phyloP scores from a whole-genome alignment of 805 yeast species.

The Schizosaccharomyces cryophilus region DNA sequence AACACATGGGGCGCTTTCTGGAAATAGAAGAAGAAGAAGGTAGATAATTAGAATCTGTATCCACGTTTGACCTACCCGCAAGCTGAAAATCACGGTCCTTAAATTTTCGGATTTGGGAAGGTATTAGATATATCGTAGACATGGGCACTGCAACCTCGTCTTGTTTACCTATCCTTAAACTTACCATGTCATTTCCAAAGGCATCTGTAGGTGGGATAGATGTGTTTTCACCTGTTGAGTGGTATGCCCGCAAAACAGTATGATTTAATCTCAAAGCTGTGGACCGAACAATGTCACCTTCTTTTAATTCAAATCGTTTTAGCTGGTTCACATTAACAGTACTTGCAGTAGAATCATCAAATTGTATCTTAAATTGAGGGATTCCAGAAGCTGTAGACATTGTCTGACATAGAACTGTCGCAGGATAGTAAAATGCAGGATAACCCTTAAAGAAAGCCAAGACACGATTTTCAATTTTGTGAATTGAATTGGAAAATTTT shows the following conservation, averaged over 20 bases:
- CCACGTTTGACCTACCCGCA: no score
- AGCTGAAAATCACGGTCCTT: neutral
- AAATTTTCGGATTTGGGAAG: neutral
- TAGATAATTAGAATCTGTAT: no score
- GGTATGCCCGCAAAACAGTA: neutral
- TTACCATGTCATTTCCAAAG: neutral
- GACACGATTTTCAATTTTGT: neutral
- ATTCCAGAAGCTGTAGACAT: neutral
- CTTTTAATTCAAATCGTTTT: neutral
- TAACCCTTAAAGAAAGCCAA: neutral
- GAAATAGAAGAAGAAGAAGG: no score
- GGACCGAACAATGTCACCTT: neutral
- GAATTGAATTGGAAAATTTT: neutral
- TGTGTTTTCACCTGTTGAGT: neutral
- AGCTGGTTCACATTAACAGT: neutral
- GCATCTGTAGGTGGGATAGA: neutral
- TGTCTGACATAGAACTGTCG: neutral
- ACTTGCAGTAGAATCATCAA: neutral
- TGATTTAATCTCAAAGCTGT: neutral
- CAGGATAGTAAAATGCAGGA: neutral
- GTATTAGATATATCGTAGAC: neutral
- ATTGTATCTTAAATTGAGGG: neutral
- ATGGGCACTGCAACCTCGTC: neutral
- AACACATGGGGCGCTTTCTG: no score
- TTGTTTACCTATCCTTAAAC: neutral